Evolutionary conservation across 2,329 filamentous ascomycete genomes (phyloP), one percentile per base, ranked within the genome.

Genomic region (Chrysoporthe cubensis): DNA sequence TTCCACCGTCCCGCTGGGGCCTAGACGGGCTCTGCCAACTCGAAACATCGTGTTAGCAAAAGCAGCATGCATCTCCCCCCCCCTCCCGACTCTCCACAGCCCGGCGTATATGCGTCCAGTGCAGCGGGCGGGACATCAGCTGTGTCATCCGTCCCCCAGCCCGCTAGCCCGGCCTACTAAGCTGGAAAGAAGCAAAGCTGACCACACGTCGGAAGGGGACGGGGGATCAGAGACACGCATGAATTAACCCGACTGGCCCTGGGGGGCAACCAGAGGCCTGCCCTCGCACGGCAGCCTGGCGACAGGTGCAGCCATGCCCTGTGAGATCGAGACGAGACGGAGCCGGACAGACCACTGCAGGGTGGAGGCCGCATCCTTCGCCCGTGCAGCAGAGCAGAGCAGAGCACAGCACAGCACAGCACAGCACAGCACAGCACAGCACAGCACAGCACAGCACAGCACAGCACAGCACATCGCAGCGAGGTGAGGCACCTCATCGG

Each of bases 181-280:
- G 46, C 66, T 56, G 66, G 43, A 64, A n/a, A 50, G 50, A 52
- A 54, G 26, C 13, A 54, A 54, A 54, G 50, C 21, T 54, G 11
- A 32, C 50, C 50, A 32, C 43, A 64, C 44, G 65, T 61, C 62
- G 66, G 62, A 59, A 61, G 18, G 37, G 66, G 56, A 59, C 56
- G 18, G 37, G 34, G 43, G 18, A 57, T 37, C 54, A 57, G 54
- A 40, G 34, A 57, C 54, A 57, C 34, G 34, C 54, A 40, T 57
- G 32, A 57, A 37, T 57, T 56, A 57, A 58, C 56, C 66, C 54
- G 50, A 44, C 61, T 40, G 52, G 42, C 52, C 50, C 54, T 37
- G 37, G 21, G 32, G n/a, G 21, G 46, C 46, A 21, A n/a, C 46
- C 46, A 11, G 21, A 5, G 46, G 46, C 60, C 26, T 56, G 32